Base-by-base conservation (phyloP, 2,329 filamentous ascomycete species). In the Aspergillus proliferans region DNA sequence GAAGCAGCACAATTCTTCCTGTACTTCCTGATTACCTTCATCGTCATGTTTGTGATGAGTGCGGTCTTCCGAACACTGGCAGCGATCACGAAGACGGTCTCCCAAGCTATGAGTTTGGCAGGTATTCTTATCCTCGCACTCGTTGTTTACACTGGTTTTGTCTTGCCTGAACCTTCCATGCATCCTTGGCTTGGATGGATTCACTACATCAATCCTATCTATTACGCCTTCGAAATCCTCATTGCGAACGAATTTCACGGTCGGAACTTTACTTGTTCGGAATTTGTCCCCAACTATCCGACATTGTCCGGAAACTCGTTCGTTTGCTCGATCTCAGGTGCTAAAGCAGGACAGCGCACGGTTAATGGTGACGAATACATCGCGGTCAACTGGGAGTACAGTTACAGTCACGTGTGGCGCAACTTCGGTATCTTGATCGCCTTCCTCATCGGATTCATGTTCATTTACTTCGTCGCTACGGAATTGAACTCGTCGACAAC, bases 11-110 rank as follows among this genome's bases (percentile, higher is more conserved):
- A 83, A 1, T 95, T 93, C 76, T 95, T 95, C 77, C 86, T 91
- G 74, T 95, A 88, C 77, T 70, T 90, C 48, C 76, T 95, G 45
- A 78, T 91, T 61, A 84, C 82, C 2, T 91, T 93, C 71, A 66
- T 79, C 50, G 81, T 83, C 2, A 87, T 87, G 1, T 59, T 94
- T 58, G 76, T 81, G 56, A 93, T 93, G 86, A 89, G 85, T 48
- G 89, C 88, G 79, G 78, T 91, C 55, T 94, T 93, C 79, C 82
- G 88, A 34, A 85, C 82, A 6, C 86, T 93, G 58, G 88, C 80
- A 15, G 86, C 86, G 1, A 72, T 86, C 1, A 89, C 88, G 3
- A 78, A 85, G 47, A 88, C 86, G 0, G 64, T 81, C 2, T 73
- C 74, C 0, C 77, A 81, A 58, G 79, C 80, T 24, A 71, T 81